A percentile compares a stretch with the other conserved stretches of the same genome.
phyloP scores from a whole-genome alignment of 495 filamentous ascomycete genomes.

The Opeltia flavorubescens region DNA sequence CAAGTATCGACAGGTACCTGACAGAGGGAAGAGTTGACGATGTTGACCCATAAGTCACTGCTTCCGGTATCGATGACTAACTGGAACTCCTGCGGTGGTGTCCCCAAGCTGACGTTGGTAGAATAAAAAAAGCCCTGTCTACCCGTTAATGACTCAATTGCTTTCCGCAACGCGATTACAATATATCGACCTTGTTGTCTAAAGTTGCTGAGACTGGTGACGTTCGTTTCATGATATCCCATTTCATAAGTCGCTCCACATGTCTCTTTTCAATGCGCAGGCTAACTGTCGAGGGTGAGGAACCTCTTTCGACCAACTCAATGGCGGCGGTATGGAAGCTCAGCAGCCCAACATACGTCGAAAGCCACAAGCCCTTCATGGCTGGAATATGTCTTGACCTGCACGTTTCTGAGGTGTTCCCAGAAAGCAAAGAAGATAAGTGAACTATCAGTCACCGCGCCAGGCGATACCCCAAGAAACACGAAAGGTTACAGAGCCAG shows the following conservation, averaged over 20 bases:
- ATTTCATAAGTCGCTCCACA: background rate
- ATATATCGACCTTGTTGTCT: background rate
- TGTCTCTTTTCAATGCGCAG: background rate
- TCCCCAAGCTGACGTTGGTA: slow-evolving; percentile 58
- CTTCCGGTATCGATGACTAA: slow-evolving; percentile 73
- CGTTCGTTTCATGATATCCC: background rate
- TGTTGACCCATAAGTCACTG: slow-evolving; percentile 48
- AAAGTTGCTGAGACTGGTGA: background rate
- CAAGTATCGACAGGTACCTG: slow-evolving; percentile 31
- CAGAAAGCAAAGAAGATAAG: no score
- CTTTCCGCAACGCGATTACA: no score
- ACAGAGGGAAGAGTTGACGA: slow-evolving; percentile 43
- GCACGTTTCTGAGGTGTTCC: no score
- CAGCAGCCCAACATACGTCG: background rate
- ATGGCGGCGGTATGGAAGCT: background rate
- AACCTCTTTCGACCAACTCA: background rate
- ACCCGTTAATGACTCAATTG: background rate
- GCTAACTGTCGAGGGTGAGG: background rate
- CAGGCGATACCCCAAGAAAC: no score
- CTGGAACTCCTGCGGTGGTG: slow-evolving; percentile 47
- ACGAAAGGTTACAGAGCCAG: no score
- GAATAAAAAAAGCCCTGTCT: slow-evolving; percentile 34
- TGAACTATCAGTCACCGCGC: no score
- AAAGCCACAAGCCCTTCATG: no score
- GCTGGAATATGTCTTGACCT: no score